These are phyloP conservation scores for Trichoderma harzianum DNA, from an alignment of 2,329 filamentous ascomycete genomes.

Conservation along the genomic window DNA sequence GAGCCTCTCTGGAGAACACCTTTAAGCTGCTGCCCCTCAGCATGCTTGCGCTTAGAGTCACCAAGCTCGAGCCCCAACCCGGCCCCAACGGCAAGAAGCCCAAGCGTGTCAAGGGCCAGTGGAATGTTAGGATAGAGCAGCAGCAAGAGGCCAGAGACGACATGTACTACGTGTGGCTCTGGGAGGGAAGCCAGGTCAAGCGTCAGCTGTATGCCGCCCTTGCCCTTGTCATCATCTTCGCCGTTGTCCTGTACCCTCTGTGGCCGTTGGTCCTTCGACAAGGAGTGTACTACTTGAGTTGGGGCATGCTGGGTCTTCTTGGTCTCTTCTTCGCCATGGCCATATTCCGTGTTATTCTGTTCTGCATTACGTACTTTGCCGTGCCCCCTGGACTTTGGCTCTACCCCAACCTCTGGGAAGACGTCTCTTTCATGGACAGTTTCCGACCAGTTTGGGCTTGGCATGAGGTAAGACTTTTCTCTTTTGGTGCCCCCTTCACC, in stretches of 20 bases:
- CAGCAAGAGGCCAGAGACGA: conserved; percentile 87
- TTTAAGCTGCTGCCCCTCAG: conserved; percentile 96
- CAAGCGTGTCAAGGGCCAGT: conserved; percentile 91
- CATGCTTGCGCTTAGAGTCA: conserved; percentile 86
- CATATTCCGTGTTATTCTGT: conserved; percentile 92
- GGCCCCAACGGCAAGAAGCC: conserved; percentile 63
- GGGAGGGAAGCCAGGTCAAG: conserved; percentile 90
- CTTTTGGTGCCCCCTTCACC: background rate
- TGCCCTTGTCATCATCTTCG: conserved; percentile 78
- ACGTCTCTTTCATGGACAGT: conserved; percentile 96
- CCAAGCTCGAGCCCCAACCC: conserved; percentile 68
- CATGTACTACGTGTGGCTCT: conserved; percentile 95
- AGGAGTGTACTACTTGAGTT: conserved; percentile 95
- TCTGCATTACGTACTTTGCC: conserved; percentile 85
- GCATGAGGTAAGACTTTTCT: conserved; percentile 71
- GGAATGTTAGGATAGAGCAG: conserved; percentile 93
- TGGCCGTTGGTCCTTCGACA: conserved; percentile 90
- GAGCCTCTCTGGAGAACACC: conserved; percentile 82
- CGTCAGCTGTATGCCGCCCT: conserved; percentile 86
- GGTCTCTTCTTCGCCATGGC: conserved; percentile 97
- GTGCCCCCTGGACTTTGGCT: conserved; percentile 90
- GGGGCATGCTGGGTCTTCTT: conserved; percentile 85
- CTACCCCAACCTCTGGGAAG: conserved; percentile 96
- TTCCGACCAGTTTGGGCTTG: conserved; percentile 97
- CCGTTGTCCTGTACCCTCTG: conserved; percentile 89